Evolutionary conservation across 1,284 basidiomycete genomes (phyloP).

Genomic region (Bjerkandera adusta): DNA sequence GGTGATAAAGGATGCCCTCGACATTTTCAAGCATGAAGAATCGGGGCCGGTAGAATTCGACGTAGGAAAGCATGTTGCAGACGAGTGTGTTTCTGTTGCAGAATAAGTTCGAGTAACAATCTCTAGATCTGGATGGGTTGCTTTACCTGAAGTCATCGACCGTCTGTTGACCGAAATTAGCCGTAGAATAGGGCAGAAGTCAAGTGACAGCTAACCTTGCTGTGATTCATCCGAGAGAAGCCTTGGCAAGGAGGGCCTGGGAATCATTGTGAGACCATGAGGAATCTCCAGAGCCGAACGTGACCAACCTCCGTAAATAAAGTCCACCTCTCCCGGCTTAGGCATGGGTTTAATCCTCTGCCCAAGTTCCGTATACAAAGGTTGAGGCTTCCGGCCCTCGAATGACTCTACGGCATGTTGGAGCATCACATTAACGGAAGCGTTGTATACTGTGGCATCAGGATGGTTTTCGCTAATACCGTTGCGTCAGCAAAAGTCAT

Average conservation of each 20-base stretch:
- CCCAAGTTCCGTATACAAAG: slow-evolving; percentile 8
- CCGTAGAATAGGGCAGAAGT: not conserved
- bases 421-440: slow-evolving; percentile 58
- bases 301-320: slow-evolving; percentile 64
- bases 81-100: slow-evolving; percentile 53
- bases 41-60: slow-evolving; percentile 60
- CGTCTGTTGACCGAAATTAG: slow-evolving; percentile 34
- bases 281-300: not conserved
- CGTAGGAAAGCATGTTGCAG: slow-evolving; percentile 68
- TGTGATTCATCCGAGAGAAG: slow-evolving; percentile 61
- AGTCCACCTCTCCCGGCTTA: slow-evolving; percentile 56
- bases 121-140: not conserved
- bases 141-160: slow-evolving; percentile 55
- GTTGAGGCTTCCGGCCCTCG: slow-evolving; percentile 30
- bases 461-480: slow-evolving; percentile 54
- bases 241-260: slow-evolving; percentile 48
- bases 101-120: not conserved
- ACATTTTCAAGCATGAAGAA: slow-evolving; percentile 76
- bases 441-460: slow-evolving; percentile 55
- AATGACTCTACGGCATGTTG: slow-evolving; percentile 49
- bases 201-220: slow-evolving; percentile 38
- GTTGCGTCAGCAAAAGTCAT: not conserved
- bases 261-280: too few relatives aligned
- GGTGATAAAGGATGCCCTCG: slow-evolving; percentile 49
- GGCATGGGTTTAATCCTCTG: slow-evolving; percentile 44